phyloP scores from a whole-genome alignment of 1,284 basidiomycete genomes.

The Sanghuangporus sanghuang region DNA sequence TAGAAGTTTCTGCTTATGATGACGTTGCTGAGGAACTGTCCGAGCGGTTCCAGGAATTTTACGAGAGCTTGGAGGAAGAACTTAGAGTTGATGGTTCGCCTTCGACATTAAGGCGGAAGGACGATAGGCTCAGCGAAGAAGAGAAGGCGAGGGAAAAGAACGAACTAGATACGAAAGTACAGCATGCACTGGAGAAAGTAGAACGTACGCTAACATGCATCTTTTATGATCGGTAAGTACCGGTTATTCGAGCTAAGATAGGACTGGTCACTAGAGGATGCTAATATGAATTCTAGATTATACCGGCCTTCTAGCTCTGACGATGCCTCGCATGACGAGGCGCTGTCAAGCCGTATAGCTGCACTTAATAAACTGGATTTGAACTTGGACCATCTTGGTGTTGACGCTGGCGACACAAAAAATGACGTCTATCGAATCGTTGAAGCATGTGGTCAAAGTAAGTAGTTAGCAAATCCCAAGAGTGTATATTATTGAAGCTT shows the following conservation, averaged over 20 bases:
- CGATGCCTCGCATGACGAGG: constrained; percentile 83
- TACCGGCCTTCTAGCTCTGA: constrained; percentile 67
- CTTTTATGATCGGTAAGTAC: constrained; percentile 64
- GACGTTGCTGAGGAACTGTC: constrained; percentile 49
- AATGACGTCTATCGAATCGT: constrained; percentile 64
- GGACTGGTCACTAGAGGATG: background rate
- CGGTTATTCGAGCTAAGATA: constrained; percentile 29
- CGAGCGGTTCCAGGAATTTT: constrained; percentile 70
- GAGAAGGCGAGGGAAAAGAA: constrained; percentile 29
- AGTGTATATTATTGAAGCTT: constrained; percentile 16
- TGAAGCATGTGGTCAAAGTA: constrained; percentile 72
- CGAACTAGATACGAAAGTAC: constrained; percentile 38
- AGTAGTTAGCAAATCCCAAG: constrained; percentile 24
- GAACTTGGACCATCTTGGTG: constrained; percentile 80
- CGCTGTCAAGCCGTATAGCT: constrained; percentile 81
- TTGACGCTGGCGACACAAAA: constrained; percentile 54
- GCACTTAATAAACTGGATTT: constrained; percentile 89
- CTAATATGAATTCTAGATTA: constrained; percentile 37
- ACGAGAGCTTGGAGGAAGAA: constrained; percentile 53
- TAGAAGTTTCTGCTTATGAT: constrained; percentile 31
- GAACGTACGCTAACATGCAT: constrained; percentile 65
- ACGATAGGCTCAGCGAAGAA: constrained; percentile 26
- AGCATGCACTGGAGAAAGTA: constrained; percentile 62
- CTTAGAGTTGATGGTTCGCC: constrained; percentile 30
- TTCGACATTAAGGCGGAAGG: constrained; percentile 25